A percentile compares a stretch with the other conserved stretches of the same genome.
These are phyloP conservation scores for Endogone sp. DNA, from an alignment of 192 early-diverging fungal genomes.

Conservation along the genomic window DNA sequence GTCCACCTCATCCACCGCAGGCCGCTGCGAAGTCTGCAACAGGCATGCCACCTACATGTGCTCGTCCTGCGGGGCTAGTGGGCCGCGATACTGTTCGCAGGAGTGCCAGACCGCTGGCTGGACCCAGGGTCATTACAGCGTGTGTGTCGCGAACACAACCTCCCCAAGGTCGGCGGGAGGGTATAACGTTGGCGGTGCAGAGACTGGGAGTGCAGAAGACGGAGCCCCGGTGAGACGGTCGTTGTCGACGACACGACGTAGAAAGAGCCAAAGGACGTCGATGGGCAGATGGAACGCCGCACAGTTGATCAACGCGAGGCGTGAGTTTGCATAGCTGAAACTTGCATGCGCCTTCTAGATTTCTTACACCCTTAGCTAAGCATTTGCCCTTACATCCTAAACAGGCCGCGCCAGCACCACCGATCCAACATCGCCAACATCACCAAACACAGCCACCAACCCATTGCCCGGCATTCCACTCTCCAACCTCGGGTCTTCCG, in stretches of 20 bases:
- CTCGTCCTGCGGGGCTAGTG: conserved; percentile 24
- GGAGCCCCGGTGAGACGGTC: background rate
- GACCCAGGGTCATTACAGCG: conserved; percentile 40
- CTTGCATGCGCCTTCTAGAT: background rate
- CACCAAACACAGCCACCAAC: conserved; percentile 21
- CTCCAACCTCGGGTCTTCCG: conserved; percentile 22
- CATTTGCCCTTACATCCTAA: conserved; percentile 3
- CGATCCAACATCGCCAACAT: conserved; percentile 17
- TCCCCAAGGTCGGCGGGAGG: conserved; percentile 14
- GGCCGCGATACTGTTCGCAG: conserved; percentile 54
- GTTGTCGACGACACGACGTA: conserved; percentile 7
- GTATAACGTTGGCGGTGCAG: background rate
- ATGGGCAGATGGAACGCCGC: conserved; percentile 21
- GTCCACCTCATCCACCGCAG: background rate
- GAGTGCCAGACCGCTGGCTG: conserved; percentile 58
- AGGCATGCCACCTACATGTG: conserved; percentile 29
- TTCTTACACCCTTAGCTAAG: background rate
- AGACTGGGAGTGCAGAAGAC: background rate
- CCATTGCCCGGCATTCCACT: conserved; percentile 34
- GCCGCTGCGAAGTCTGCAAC: conserved; percentile 15
- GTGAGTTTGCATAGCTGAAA: conserved; percentile 17
- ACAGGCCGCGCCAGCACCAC: conserved; percentile 16
- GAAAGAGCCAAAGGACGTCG: conserved; percentile 2
- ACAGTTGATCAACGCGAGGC: conserved; percentile 26
- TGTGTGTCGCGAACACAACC: conserved; percentile 34